Percentiles rank a stretch among this genome's conserved stretches.
These are phyloP conservation scores for Trypanosoma boissoni DNA, from an alignment of 208 protist genomes.

Conservation along the genomic window DNA sequence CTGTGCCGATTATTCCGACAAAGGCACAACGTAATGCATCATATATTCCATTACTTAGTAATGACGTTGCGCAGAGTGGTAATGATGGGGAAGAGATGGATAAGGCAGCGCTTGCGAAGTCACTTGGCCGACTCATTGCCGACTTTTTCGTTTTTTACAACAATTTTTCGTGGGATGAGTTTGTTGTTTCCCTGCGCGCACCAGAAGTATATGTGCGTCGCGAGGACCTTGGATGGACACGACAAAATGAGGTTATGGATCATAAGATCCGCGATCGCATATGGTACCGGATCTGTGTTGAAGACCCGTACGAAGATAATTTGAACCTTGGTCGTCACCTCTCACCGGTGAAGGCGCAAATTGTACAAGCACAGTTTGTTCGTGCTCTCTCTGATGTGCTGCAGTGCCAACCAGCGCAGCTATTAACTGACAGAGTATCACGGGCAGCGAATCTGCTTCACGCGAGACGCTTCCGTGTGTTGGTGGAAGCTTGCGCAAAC, in stretches of 20 bases:
- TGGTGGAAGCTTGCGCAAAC: conserved; percentile 23
- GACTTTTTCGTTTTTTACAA: conserved; percentile 20
- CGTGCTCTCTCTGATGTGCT: conserved; percentile 21
- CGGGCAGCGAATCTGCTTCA: neutral
- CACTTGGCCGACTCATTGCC: conserved; percentile 6
- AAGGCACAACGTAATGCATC: conserved; percentile 19
- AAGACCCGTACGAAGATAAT: conserved; percentile 78
- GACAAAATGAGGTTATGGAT: conserved; percentile 23
- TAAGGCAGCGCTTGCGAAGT: neutral
- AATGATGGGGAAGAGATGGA: neutral
- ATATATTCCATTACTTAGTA: conserved; percentile 51
- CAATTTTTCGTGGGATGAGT: conserved; percentile 14
- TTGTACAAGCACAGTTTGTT: conserved; percentile 65
- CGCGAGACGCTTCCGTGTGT: conserved; percentile 4
- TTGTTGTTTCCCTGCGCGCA: conserved; percentile 15
- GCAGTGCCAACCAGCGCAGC: neutral
- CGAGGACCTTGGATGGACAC: conserved; percentile 33
- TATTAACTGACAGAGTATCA: conserved; percentile 2
- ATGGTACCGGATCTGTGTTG: conserved; percentile 71
- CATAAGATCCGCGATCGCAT: conserved; percentile 38
- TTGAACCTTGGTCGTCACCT: conserved; percentile 74
- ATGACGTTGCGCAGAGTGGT: neutral
- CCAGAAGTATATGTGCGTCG: neutral
- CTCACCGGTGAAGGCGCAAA: conserved; percentile 42
- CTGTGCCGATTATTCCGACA: conserved; percentile 26